A percentile compares a stretch with the other conserved stretches of the same genome.
These are phyloP conservation scores for Saccharomyces hybrid DNA, from an alignment of 1,139 yeast genomes.

Conservation along the genomic window DNA sequence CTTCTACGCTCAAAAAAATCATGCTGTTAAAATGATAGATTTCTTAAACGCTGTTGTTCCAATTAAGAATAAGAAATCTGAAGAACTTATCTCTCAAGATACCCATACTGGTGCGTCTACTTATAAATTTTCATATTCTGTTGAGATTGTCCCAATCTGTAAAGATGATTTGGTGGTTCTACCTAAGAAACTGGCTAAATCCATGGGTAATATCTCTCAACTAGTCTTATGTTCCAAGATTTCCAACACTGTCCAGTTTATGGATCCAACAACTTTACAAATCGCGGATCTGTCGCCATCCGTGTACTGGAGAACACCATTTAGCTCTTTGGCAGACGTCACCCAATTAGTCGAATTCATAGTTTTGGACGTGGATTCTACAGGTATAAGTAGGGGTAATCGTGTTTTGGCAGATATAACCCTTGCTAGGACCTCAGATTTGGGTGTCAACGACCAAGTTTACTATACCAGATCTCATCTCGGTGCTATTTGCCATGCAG, in stretches of 20 bases:
- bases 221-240: constrained; percentile 80
- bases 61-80: constrained; percentile 74
- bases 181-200: constrained; percentile 76
- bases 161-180: constrained; percentile 90
- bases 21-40: constrained; percentile 90
- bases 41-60: constrained; percentile 84
- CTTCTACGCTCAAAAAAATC: constrained; percentile 79
- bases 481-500: constrained; percentile 91
- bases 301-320: constrained; percentile 85
- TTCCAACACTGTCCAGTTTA: constrained; percentile 72
- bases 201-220: constrained; percentile 76
- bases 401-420: constrained; percentile 83
- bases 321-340: constrained; percentile 67
- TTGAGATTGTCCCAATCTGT: constrained; percentile 95
- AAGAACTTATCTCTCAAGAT: constrained; percentile 86
- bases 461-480: constrained; percentile 81
- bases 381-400: constrained; percentile 76
- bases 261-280: constrained; percentile 79
- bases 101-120: constrained; percentile 83
- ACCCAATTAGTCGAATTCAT: constrained; percentile 80
- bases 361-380: constrained; percentile 88
- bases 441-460: constrained; percentile 76
- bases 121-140: constrained; percentile 86
- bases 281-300: constrained; percentile 67
- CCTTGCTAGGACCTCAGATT: constrained; percentile 76